Evolutionary conservation across 768 basidiomycete species (phyloP).

Genomic region (Collybia mongolica): DNA sequence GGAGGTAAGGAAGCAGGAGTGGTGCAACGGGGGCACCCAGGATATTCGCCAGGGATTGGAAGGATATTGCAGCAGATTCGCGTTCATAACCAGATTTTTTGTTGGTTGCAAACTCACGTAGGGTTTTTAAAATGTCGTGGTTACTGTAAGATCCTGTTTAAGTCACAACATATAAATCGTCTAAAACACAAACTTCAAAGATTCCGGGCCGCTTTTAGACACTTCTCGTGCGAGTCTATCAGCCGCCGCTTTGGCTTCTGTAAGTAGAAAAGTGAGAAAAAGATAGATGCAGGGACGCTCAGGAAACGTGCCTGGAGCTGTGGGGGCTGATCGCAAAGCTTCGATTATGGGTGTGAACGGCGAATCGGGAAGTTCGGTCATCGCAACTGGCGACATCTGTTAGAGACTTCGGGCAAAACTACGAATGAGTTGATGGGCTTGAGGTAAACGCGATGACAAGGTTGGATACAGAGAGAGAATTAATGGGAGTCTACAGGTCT

Average conservation of each 20-base stretch:
- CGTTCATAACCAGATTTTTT: slow-evolving; percentile 89
- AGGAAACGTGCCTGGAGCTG: slow-evolving; percentile 50
- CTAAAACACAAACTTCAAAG: slow-evolving; percentile 49
- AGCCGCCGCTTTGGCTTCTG: slow-evolving; percentile 83
- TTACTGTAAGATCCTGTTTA: slow-evolving; percentile 41
- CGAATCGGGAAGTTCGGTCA: slow-evolving; percentile 38
- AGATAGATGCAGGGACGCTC: slow-evolving; percentile 2
- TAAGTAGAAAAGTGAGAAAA: slow-evolving; percentile 9
- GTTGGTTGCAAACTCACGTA: slow-evolving; percentile 72
- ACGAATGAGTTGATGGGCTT: slow-evolving; percentile 9
- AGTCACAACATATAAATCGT: neutral
- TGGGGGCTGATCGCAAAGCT: slow-evolving; percentile 55
- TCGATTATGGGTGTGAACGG: slow-evolving; percentile 50
- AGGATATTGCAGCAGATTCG: slow-evolving; percentile 81
- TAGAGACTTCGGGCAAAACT: slow-evolving; percentile 12
- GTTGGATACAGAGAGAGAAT: neutral
- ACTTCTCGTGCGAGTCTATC: slow-evolving; percentile 78
- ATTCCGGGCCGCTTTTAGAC: slow-evolving; percentile 58
- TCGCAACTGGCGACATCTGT: slow-evolving; percentile 55
- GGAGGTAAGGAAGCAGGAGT: slow-evolving; percentile 73
- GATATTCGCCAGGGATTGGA: slow-evolving; percentile 68
- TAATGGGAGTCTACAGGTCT: slow-evolving; percentile 5
- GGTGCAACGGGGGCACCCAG: slow-evolving; percentile 74
- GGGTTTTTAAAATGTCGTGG: slow-evolving; percentile 54
- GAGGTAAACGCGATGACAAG: slow-evolving; percentile 20